Base-by-base conservation (phyloP, 805 yeast species). In the Cyberlindnera mrakii region DNA sequence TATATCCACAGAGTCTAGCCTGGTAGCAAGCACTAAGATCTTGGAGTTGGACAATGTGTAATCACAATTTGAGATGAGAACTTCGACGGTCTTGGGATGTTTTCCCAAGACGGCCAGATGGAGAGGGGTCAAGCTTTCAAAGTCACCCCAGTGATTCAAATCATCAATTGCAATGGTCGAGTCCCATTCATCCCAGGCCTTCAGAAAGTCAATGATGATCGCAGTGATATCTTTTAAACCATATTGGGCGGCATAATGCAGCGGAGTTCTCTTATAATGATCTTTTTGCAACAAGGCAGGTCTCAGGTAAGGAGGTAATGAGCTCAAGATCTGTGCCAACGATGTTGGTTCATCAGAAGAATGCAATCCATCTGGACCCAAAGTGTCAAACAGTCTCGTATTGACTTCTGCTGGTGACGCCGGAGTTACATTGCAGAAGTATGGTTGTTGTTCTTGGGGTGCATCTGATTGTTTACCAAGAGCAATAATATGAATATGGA, bases 241-340 rank as follows among this genome's bases (percentile, higher is more conserved):
- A 60, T 80, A 88, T 54, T 87, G 93, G 3, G 93, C 81, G 16
- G 95, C 82, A 60, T 90, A 90, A 64, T 91, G 97, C 43, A 91
- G 67, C 0, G 97, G 96, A 0, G 96, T 85, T 47, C 96, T 74
- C 48, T 71, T 72, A 58, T 87, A 85, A 45, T 76, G 80, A 60
- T 90, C 98, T 35, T 74, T 76, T 40, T 83, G 81, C 37, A 81
- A 64, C 18, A 90, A 66, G 3, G 75, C 72, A 19, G 71, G 65
- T 46, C 80, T 72, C 47, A 78, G 66, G 48, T 72, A 74, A 1
- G 72, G 70, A 1, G 78, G 79, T 17, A 88, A 60, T 37, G 72
- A 70, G 14, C 71, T 66, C 42, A 89, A 69, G 29, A 88, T 71
- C 56, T 78, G 78, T 6, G 65, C 60, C 36, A 87, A 67, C 3